A percentile compares a stretch with the other conserved stretches of the same genome.
Conservation (phyloP, 192 early-diverging fungal species). For the Mortierella alpina region DNA sequence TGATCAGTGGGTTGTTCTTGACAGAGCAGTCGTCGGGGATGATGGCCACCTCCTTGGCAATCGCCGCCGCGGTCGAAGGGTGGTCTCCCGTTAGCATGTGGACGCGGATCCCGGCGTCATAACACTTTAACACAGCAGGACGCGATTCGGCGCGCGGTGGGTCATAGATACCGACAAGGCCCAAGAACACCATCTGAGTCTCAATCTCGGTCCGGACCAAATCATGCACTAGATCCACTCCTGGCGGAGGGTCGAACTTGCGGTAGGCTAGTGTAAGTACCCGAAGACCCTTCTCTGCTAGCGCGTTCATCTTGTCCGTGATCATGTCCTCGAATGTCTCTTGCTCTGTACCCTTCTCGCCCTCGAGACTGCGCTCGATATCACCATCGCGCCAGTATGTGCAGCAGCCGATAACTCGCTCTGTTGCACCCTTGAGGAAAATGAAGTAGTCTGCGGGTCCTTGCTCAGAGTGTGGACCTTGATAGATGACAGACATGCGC, state of each 20-base stretch:
- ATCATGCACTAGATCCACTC: slow-evolving; percentile 35
- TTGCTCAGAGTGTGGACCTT: slow-evolving; percentile 40
- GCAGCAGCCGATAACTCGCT: slow-evolving; percentile 84
- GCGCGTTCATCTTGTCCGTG: slow-evolving; percentile 69
- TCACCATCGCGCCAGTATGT: slow-evolving; percentile 62
- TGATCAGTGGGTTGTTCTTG: slow-evolving; percentile 64
- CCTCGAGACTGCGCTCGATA: slow-evolving; percentile 15
- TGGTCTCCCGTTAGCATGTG: slow-evolving; percentile 97
- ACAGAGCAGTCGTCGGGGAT: slow-evolving; percentile 63
- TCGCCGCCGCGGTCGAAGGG: slow-evolving; percentile 89
- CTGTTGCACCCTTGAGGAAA: slow-evolving; percentile 92
- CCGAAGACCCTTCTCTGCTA: slow-evolving; percentile 59
- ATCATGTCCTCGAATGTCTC: slow-evolving; percentile 78
- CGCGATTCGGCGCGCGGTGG: slow-evolving; percentile 84
- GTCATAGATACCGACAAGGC: slow-evolving; percentile 94
- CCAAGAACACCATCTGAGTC: slow-evolving; percentile 79
- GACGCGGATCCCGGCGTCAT: slow-evolving; percentile 90
- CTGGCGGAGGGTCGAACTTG: slow-evolving; percentile 41
- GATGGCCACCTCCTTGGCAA: slow-evolving; percentile 76
- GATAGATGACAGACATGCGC: slow-evolving; percentile 88
- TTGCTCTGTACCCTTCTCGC: slow-evolving; percentile 52
- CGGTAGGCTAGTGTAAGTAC: slow-evolving; percentile 88
- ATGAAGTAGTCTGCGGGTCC: slow-evolving; percentile 56
- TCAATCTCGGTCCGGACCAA: slow-evolving; percentile 74
- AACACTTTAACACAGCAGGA: slow-evolving; percentile 78